These are phyloP conservation scores for Mycena sanguinolenta DNA, from an alignment of 768 basidiomycete species.

Conservation along the genomic window DNA sequence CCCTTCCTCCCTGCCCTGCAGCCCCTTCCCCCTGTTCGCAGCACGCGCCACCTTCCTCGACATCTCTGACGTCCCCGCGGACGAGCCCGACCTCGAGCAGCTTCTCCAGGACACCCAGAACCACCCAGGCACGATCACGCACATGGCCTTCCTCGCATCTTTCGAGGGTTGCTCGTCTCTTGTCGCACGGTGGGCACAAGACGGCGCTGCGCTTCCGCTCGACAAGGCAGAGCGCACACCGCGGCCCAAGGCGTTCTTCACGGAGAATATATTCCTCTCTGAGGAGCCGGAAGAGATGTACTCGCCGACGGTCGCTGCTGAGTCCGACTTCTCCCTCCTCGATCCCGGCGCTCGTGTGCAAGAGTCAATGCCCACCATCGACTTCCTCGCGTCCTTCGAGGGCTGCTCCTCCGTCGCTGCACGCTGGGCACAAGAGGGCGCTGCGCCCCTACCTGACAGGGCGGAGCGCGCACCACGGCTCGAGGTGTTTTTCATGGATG, in stretches of 20 bases:
- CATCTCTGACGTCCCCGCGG: conserved; percentile 34
- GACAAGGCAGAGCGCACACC: conserved; percentile 6
- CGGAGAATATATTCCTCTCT: neutral
- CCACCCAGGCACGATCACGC: conserved; percentile 10
- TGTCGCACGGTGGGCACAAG: conserved; percentile 24
- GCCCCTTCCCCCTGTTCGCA: conserved; percentile 12
- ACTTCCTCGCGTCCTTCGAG: no score
- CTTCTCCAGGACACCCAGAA: conserved; percentile 26
- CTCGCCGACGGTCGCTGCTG: no score
- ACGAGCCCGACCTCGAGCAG: conserved; percentile 20
- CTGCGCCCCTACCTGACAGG: no score
- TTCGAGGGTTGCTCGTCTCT: conserved; percentile 34
- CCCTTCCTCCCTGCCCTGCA: conserved; percentile 31
- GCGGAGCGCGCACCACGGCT: no score
- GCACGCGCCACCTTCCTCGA: conserved; percentile 35
- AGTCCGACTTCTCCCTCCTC: neutral
- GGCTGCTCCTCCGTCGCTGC: no score
- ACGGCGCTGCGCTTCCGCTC: conserved; percentile 21
- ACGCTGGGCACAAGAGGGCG: no score
- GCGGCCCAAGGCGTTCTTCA: neutral
- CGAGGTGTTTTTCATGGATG: neutral
- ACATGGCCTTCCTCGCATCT: conserved; percentile 28
- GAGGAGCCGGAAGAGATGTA: conserved; percentile 25
- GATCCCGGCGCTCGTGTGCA: neutral
- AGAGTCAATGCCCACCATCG: conserved; percentile 7